Percentiles rank a stretch among this genome's conserved stretches.
Evolutionary conservation across 768 basidiomycete genomes (phyloP).

Genomic region (Strobilomyces dryophilus): DNA sequence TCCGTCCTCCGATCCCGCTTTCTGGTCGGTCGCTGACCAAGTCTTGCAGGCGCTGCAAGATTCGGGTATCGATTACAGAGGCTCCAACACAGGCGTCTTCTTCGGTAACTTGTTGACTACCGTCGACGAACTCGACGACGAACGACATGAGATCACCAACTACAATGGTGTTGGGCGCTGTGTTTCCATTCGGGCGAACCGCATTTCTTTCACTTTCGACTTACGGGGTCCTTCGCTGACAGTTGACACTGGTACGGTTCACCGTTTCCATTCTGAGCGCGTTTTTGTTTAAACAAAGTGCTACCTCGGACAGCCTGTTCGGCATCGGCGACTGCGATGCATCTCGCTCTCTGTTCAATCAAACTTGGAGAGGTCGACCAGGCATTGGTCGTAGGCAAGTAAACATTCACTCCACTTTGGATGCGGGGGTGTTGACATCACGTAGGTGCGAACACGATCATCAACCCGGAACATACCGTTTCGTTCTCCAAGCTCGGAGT

Average conservation of each 20-base stretch:
- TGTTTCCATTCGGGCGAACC: slow-evolving; percentile 29
- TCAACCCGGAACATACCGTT: slow-evolving; percentile 26
- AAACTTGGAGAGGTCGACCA: slow-evolving; percentile 43
- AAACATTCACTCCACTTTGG: neutral
- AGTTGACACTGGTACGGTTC: slow-evolving; percentile 30
- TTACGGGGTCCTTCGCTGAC: slow-evolving; percentile 47
- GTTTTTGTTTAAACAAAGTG: neutral
- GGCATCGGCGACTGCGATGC: slow-evolving; percentile 42
- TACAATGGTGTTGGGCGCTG: slow-evolving; percentile 30
- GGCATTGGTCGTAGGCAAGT: slow-evolving; percentile 37
- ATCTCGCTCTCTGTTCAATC: slow-evolving; percentile 45
- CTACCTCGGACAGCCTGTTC: slow-evolving; percentile 33
- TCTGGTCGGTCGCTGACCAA: neutral
- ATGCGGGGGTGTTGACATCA: neutral
- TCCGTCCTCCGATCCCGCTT: neutral
- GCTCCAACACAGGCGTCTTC: slow-evolving; percentile 40
- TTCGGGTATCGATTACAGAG: slow-evolving; percentile 45
- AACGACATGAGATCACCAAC: slow-evolving; percentile 24
- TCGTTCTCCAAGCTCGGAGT: slow-evolving; percentile 29
- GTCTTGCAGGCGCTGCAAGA: slow-evolving; percentile 35
- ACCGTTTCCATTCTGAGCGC: neutral
- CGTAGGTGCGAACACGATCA: slow-evolving; percentile 26
- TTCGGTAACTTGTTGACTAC: slow-evolving; percentile 32
- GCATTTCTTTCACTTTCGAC: slow-evolving; percentile 34
- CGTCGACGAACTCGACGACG: slow-evolving; percentile 26